Conservation (phyloP, 2,329 filamentous ascomycete genomes). For the Fusarium humuli region DNA sequence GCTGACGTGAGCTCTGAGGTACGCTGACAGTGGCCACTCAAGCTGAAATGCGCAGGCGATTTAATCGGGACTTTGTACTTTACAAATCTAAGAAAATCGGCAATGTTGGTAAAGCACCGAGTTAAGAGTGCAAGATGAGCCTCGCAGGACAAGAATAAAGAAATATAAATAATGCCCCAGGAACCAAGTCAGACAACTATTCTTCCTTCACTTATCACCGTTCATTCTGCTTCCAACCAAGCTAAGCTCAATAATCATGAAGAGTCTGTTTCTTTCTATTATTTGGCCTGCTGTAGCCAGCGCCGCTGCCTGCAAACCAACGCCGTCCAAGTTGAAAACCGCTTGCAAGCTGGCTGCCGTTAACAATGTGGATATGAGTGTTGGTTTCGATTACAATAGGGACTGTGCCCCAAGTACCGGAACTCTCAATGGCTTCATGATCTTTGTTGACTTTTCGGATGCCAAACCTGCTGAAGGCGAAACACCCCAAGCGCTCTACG, state of each 20-base stretch:
- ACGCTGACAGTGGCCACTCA: background rate
- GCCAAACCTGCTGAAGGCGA: constrained; percentile 35
- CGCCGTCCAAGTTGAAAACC: background rate
- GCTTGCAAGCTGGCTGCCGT: constrained; percentile 8
- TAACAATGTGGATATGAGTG: background rate
- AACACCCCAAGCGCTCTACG: constrained; percentile 42
- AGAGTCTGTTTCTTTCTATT: background rate
- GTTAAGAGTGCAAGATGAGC: background rate
- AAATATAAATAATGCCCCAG: background rate
- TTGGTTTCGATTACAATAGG: constrained; percentile 2
- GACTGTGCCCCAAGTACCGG: constrained; percentile 52
- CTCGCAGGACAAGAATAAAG: background rate
- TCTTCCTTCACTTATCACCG: background rate
- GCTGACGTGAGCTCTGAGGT: constrained; percentile 1
- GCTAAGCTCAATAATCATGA: background rate
- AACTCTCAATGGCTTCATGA: constrained; percentile 48
- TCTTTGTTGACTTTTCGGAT: constrained; percentile 54
- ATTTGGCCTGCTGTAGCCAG: background rate
- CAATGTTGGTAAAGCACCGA: background rate
- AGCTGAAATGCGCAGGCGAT: background rate
- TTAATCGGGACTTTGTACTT: background rate
- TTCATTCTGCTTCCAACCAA: background rate
- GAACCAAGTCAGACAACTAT: background rate
- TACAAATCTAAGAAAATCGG: background rate
- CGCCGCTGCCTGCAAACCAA: background rate